phyloP scores from a whole-genome alignment of 495 filamentous ascomycete genomes.

The Poronia punctata region DNA sequence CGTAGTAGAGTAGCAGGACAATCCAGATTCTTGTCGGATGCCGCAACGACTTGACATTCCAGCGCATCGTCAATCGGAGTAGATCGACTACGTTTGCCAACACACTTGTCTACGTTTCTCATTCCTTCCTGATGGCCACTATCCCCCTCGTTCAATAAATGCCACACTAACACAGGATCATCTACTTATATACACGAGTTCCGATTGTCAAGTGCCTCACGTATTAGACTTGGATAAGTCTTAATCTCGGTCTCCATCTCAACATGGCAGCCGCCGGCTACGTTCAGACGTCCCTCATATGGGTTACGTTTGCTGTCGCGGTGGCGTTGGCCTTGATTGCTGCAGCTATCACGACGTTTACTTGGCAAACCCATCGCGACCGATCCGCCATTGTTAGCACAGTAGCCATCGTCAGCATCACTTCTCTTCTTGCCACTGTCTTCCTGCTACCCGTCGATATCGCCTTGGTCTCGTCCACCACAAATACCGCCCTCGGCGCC shows the following conservation, averaged over 20 bases:
- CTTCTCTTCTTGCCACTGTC: conserved; percentile 81
- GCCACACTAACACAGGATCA: no score
- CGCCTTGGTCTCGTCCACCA: conserved; percentile 85
- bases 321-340: conserved; percentile 62
- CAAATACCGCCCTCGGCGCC: conserved; percentile 61
- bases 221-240: no score
- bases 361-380: conserved; percentile 82
- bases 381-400: conserved; percentile 70
- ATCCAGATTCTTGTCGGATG: no score
- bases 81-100: no score
- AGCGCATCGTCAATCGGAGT: no score
- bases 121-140: no score
- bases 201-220: no score
- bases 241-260: conserved; percentile 4
- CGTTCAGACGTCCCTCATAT: conserved; percentile 79
- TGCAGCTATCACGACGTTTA: conserved; percentile 74
- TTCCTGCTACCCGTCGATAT: conserved; percentile 93
- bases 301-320: conserved; percentile 83
- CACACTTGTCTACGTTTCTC: no score
- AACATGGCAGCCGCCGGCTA: conserved; percentile 54
- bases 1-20: no score
- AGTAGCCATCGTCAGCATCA: conserved; percentile 79
- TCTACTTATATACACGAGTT: no score
- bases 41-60: no score
- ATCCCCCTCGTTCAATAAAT: no score